Evolutionary conservation across 2,329 filamentous ascomycete genomes (phyloP), one percentile per base, ranked within the genome.

Genomic region (Endothia cerciana): DNA sequence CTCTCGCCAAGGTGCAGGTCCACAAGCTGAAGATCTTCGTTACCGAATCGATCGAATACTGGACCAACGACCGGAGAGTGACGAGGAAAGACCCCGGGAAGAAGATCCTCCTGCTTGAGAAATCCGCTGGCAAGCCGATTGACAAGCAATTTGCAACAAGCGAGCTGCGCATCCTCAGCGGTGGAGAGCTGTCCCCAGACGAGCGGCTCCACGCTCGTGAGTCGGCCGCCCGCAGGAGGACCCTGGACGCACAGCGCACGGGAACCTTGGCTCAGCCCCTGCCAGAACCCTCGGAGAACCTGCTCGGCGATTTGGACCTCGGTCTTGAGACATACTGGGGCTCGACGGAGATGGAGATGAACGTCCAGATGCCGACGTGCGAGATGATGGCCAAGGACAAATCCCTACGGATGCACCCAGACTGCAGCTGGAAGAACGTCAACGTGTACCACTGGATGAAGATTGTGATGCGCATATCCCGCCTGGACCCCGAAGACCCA

Each of bases 381-480:
- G 88, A 92, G 71, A 89, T 90, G 74, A 94, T 96, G 90, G 87
- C 91, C 28, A 91, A 89, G 72, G 89, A 94, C 73, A 85, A 84
- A 75, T 77, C 77, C 10, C 64, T 86, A 45, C 85, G 87, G 67
- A 79, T 97, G 66, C 91, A 97, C 75, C 94, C 94, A 62, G 93
- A 97, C 74, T 97, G 93, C 63, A 97, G 93, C 65, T 97, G 94
- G 83, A 91, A 93, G 74, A 96, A 96, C 69, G 94, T 97, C 62
- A 92, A 95, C 73, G 93, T 97, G 63, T 93, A 92, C 75, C 94
- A 97, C 76, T 97, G 93, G 93, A 97, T 97, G 77, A 97, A 97
- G 92, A 93, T 97, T 73, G 93, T 97, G 68, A 92, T 97, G 88
- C 90, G 94, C 62, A 89, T 97, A 57, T 97, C 93, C 38, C 93